Conservation (phyloP, 2,329 filamentous ascomycete genomes). For the Cryphonectria parasitica region DNA sequence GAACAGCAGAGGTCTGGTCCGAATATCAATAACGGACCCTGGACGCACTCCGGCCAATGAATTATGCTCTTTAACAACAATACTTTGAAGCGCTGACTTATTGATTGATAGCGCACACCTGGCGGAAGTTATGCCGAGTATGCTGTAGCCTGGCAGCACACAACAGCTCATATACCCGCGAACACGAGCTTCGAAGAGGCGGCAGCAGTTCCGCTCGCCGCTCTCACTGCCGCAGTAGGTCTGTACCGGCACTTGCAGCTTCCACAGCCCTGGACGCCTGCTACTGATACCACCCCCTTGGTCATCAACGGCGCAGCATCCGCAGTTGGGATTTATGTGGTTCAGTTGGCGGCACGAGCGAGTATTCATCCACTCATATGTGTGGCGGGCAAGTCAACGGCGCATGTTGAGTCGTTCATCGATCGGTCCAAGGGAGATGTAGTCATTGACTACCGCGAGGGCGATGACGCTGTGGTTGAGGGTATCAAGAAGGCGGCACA, state of each 20-base stretch:
- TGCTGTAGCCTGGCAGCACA: constrained; percentile 44
- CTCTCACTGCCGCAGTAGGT: constrained; percentile 47
- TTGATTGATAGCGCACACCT: constrained; percentile 29
- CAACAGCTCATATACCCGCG: constrained; percentile 47
- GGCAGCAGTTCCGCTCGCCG: constrained; percentile 48
- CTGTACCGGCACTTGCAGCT: constrained; percentile 44
- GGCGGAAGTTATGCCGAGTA: constrained; percentile 48
- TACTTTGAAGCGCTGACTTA: neutral
- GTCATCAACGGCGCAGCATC: constrained; percentile 60
- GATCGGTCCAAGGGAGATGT: constrained; percentile 58
- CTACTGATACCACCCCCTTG: constrained; percentile 35
- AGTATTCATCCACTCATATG: constrained; percentile 66
- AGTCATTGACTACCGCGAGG: constrained; percentile 64
- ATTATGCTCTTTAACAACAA: neutral
- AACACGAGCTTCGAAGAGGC: constrained; percentile 45
- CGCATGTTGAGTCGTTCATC: constrained; percentile 57
- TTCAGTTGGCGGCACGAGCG: constrained; percentile 57
- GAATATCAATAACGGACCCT: neutral
- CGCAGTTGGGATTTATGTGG: constrained; percentile 60
- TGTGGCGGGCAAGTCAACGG: constrained; percentile 56
- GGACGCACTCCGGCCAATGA: neutral
- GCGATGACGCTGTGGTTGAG: constrained; percentile 54
- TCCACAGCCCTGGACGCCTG: constrained; percentile 42
- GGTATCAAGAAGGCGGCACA: constrained; percentile 49
- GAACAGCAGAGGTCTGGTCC: neutral